Conservation (phyloP, 495 filamentous ascomycete genomes). For the Hypoxylon trugodes region DNA sequence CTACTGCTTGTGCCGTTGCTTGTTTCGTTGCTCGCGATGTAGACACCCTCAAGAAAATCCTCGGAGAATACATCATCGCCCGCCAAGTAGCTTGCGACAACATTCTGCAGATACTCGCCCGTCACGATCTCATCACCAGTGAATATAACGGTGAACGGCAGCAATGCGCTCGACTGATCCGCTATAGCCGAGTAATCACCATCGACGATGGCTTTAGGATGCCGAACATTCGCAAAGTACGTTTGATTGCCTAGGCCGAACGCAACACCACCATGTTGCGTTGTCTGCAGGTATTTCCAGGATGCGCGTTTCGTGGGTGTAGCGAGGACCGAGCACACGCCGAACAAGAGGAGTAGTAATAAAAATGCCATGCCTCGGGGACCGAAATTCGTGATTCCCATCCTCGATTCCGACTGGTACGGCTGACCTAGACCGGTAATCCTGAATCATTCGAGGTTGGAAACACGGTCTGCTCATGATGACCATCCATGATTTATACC, state of each 20-base stretch:
- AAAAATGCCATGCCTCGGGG: background rate
- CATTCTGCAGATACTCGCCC: conserved; percentile 15
- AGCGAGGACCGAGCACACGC: conserved; percentile 6
- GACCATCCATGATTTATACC: background rate
- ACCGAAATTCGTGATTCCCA: background rate
- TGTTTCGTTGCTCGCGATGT: conserved; percentile 37
- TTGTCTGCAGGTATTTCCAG: conserved; percentile 22
- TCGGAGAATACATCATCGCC: conserved; percentile 38
- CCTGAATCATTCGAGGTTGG: background rate
- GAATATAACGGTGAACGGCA: conserved; percentile 39
- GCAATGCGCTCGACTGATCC: background rate
- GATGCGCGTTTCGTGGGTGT: conserved; percentile 23
- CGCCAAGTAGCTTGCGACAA: conserved; percentile 25
- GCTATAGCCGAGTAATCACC: conserved; percentile 13
- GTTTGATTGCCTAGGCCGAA: conserved; percentile 34
- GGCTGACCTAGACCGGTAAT: background rate
- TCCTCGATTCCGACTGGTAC: conserved; percentile 8
- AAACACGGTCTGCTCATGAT: background rate
- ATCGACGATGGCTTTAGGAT: conserved; percentile 24
- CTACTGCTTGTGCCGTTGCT: conserved; percentile 27
- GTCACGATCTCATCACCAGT: conserved; percentile 37
- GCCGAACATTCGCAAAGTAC: conserved; percentile 28
- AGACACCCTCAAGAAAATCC: conserved; percentile 47
- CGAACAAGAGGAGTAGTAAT: background rate
- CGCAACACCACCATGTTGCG: conserved; percentile 25